Percentiles rank a stretch among this genome's conserved stretches.
These are phyloP conservation scores for Maudiozyma bulderi DNA, from an alignment of 805 yeast species.

Conservation along the genomic window DNA sequence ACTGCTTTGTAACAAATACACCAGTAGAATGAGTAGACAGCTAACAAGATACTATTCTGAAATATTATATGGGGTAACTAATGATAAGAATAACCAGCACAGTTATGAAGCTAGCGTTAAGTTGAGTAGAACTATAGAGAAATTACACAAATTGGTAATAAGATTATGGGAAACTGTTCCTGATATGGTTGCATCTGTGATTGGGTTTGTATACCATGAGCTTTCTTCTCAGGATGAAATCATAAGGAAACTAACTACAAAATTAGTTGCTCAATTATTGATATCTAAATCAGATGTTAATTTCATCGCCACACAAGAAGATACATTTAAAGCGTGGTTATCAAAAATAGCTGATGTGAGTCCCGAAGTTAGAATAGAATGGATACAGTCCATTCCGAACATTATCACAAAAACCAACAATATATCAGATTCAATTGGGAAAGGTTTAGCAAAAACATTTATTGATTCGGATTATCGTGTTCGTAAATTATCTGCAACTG, in stretches of 20 bases:
- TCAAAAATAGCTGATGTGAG: conserved; percentile 65
- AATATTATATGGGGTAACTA: conserved; percentile 44
- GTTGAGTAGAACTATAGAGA: conserved; percentile 36
- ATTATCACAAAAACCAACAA: conserved; percentile 40
- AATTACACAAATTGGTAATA: conserved; percentile 52
- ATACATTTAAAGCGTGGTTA: conserved; percentile 62
- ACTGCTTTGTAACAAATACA: conserved; percentile 56
- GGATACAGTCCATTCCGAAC: conserved; percentile 53
- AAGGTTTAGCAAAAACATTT: conserved; percentile 57
- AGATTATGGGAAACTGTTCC: conserved; percentile 76
- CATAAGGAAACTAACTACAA: conserved; percentile 59
- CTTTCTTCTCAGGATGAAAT: conserved; percentile 58
- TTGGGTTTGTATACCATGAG: conserved; percentile 75
- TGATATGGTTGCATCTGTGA: conserved; percentile 58
- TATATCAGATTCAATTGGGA: conserved; percentile 40
- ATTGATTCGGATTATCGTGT: conserved; percentile 70
- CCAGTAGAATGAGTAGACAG: conserved; percentile 66
- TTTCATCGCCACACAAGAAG: conserved; percentile 48
- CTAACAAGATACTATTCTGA: conserved; percentile 76
- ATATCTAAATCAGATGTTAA: conserved; percentile 41
- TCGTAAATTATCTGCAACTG: conserved; percentile 48
- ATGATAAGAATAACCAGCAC: conserved; percentile 5
- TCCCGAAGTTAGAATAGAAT: conserved; percentile 51
- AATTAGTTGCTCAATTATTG: conserved; percentile 60
- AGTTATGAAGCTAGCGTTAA: conserved; percentile 10